Base-by-base conservation (phyloP, 2,329 filamentous ascomycete genomes). In the Fusarium sp. region DNA sequence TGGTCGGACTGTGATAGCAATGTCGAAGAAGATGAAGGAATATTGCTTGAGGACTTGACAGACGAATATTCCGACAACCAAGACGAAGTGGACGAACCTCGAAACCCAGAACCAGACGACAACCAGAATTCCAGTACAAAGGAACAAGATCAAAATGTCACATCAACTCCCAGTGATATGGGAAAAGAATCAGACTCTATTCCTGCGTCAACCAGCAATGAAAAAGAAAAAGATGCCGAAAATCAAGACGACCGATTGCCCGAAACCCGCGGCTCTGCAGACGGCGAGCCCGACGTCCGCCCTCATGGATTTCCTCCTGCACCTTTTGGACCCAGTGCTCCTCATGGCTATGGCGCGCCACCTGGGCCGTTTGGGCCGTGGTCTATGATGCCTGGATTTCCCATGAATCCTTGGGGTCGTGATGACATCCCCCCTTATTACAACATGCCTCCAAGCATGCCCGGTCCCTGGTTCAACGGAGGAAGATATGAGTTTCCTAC, bases 1-100 rank as follows among this genome's bases (percentile, higher is more conserved):
- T 78, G 66, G 74, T 64, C 66, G 8, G 74, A 75, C 4, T 69
- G 68, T 16, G 72, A 82, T 22, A 80, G 81, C 5, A 80, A 83
- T 5, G 81, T 81, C 2, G 81, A 83, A 0, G 80, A 84, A 24
- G 83, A 84, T 4, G 81, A 84, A 29, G 82, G 81, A 4, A 73
- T 82, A 33, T 48, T 80, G 2, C 73, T 83, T 11, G 81, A 82
- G 7, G 83, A 85, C 43, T 63, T 81, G 2, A 66, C 68, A 16
- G 78, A 79, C 24, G 72, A 77, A 24, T 65, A 68, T 27, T 76
- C 70, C 11, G 76, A 80, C 5, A 65, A 37, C 29, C 70, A 75
- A 27, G 67, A 71, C 8, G 65, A 62, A 16, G 56, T 52, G 62
- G 54, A 54, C n/a, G 68, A 73, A 58, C 64, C 65, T 14, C 69